Conservation (phyloP, 306 rosid species). For the Rubus parviflorus region DNA sequence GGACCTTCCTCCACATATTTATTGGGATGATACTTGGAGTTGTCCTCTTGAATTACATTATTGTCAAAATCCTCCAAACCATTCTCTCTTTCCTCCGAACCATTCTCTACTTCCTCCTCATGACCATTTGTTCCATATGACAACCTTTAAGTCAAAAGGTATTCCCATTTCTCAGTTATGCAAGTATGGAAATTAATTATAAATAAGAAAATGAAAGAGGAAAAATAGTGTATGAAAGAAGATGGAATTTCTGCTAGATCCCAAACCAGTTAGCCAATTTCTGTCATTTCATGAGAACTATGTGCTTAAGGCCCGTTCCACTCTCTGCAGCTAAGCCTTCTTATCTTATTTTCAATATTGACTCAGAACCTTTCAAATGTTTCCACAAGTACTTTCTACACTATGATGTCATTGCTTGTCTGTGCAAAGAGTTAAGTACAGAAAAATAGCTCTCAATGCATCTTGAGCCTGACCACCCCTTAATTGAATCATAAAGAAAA, state of each 20-base stretch:
- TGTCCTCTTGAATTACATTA: slow-evolving; percentile 13
- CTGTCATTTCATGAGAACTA: not conserved
- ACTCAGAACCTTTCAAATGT: not conserved
- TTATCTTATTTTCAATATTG: not conserved
- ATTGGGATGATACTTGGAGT: not conserved
- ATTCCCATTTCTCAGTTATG: slow-evolving; percentile 9
- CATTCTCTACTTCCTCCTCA: slow-evolving; percentile 8
- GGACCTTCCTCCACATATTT: slow-evolving; percentile 23
- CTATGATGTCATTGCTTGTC: not conserved
- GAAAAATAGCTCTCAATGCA: not conserved
- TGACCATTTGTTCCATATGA: slow-evolving; percentile 21
- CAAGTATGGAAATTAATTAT: not conserved
- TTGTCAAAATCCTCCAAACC: slow-evolving; percentile 8
- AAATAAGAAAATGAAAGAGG: not conserved
- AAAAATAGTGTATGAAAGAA: not conserved
- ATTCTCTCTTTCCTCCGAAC: not conserved
- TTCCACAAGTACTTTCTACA: not conserved
- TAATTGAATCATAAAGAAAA: not conserved
- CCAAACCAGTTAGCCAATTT: not conserved
- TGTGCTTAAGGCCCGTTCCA: not conserved
- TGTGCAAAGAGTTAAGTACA: not conserved
- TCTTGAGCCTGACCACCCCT: too few relatives aligned
- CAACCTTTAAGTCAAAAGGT: slow-evolving; percentile 24
- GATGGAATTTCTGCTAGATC: not conserved
- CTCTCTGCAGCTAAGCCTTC: not conserved